These are phyloP conservation scores for Rhynchospora breviuscula DNA, from an alignment of 176 grass and related monocot genomes.

Conservation along the genomic window DNA sequence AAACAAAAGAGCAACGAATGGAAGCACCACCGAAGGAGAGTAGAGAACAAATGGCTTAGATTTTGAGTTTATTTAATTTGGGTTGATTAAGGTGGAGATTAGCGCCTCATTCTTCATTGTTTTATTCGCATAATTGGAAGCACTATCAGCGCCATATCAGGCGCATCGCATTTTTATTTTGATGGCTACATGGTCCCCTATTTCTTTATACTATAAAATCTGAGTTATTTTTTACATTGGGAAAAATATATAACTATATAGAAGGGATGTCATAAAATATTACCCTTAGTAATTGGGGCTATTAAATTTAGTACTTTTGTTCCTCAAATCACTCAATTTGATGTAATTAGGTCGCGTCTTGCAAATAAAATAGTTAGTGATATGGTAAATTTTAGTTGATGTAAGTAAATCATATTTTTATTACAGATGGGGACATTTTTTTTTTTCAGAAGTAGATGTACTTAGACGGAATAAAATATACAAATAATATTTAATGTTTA, in stretches of 20 bases:
- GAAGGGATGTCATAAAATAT: background rate
- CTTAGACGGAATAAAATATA: too few relatives aligned
- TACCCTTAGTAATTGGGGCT: background rate
- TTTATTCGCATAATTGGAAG: conserved; percentile 17
- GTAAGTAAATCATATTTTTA: too few relatives aligned
- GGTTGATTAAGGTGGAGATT: conserved; percentile 21
- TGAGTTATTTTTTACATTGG: background rate
- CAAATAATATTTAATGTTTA: too few relatives aligned
- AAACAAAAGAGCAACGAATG: background rate
- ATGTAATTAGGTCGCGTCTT: too few relatives aligned
- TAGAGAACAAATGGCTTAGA: conserved; percentile 8
- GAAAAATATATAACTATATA: background rate
- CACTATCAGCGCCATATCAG: conserved; percentile 12
- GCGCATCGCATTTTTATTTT: background rate
- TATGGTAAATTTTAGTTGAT: too few relatives aligned
- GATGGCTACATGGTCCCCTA: background rate
- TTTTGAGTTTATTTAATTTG: conserved; percentile 3
- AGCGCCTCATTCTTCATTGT: background rate
- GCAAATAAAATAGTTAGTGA: too few relatives aligned
- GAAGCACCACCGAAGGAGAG: background rate
- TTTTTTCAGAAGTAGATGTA: too few relatives aligned
- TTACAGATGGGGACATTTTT: too few relatives aligned
- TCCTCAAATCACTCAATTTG: too few relatives aligned
- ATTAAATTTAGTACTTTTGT: too few relatives aligned
- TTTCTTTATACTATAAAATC: background rate